Conservation (phyloP, 1,284 basidiomycete species). For the Cronartium ribicola region DNA sequence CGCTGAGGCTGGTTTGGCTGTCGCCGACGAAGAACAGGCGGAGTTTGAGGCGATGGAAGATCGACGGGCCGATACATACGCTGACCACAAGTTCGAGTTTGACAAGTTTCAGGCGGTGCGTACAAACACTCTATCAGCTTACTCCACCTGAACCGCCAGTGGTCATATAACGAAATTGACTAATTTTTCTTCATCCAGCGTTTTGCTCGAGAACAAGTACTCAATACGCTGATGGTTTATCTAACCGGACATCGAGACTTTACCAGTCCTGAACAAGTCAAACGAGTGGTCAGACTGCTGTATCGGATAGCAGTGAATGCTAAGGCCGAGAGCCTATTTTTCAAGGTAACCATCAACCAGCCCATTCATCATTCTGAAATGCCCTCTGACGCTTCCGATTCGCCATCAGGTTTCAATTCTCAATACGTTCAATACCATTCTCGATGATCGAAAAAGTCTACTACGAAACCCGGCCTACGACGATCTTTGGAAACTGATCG, state of each 20-base stretch:
- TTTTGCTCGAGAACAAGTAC: slow-evolving; percentile 77
- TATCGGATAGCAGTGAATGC: slow-evolving; percentile 81
- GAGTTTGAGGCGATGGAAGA: slow-evolving; percentile 54
- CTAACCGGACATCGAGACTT: slow-evolving; percentile 76
- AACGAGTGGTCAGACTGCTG: slow-evolving; percentile 74
- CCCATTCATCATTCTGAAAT: not conserved
- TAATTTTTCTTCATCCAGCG: slow-evolving; percentile 55
- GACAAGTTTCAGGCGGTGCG: slow-evolving; percentile 77
- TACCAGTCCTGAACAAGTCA: slow-evolving; percentile 71
- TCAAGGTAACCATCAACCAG: slow-evolving; percentile 62
- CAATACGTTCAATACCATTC: slow-evolving; percentile 73
- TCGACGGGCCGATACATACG: slow-evolving; percentile 57
- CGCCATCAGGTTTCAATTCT: slow-evolving; percentile 73
- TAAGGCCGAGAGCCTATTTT: slow-evolving; percentile 85
- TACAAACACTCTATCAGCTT: slow-evolving; percentile 30
- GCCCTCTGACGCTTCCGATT: not conserved
- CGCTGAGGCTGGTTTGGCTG: slow-evolving; percentile 50
- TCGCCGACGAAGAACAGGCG: slow-evolving; percentile 55
- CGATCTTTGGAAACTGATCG: slow-evolving; percentile 75
- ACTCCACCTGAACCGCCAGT: not conserved
- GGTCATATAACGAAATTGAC: slow-evolving; percentile 12
- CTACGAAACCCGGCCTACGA: slow-evolving; percentile 72
- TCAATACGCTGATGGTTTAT: slow-evolving; percentile 73
- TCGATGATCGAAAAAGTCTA: slow-evolving; percentile 69
- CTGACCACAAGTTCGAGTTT: slow-evolving; percentile 83